phyloP scores from a whole-genome alignment of 345 rosid genomes.

The Excoecaria cochinchinensis region DNA sequence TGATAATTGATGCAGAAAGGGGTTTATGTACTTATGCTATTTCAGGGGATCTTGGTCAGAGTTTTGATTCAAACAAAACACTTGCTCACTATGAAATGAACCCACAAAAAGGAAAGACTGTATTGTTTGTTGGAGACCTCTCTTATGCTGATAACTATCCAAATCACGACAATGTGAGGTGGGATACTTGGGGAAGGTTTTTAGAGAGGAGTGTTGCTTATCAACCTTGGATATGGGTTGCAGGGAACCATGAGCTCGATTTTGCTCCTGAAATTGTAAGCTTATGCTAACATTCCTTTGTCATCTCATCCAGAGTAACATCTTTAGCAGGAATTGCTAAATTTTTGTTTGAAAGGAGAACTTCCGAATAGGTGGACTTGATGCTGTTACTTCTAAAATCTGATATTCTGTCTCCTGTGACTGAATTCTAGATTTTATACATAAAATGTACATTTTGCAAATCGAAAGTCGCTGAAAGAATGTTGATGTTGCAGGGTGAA shows the following conservation, averaged over 20 bases:
- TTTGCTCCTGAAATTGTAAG: conserved; percentile 71
- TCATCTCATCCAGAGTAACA: background rate
- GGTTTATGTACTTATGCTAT: background rate
- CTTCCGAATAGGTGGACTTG: background rate
- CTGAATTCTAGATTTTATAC: too few species aligned
- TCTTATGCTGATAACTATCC: conserved; percentile 83
- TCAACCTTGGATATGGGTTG: conserved; percentile 97
- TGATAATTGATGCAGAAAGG: background rate
- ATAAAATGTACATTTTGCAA: too few species aligned
- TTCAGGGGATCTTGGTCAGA: conserved; percentile 94
- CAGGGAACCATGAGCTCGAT: conserved; percentile 86
- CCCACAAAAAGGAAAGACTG: conserved; percentile 59
- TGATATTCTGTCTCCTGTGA: background rate
- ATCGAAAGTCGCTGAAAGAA: background rate
- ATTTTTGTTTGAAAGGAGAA: background rate
- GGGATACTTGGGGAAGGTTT: conserved; percentile 96
- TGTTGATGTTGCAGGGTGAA: conserved; percentile 63
- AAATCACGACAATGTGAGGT: conserved; percentile 63
- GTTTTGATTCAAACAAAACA: conserved; percentile 75
- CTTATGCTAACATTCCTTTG: background rate
- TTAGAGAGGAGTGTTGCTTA: conserved; percentile 80
- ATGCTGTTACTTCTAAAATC: background rate
- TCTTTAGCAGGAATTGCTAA: background rate
- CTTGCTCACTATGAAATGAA: conserved; percentile 75
- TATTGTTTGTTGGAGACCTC: conserved; percentile 80